phyloP scores from a whole-genome alignment of 306 rosid genomes.

The Hippophae gyantsensis region DNA sequence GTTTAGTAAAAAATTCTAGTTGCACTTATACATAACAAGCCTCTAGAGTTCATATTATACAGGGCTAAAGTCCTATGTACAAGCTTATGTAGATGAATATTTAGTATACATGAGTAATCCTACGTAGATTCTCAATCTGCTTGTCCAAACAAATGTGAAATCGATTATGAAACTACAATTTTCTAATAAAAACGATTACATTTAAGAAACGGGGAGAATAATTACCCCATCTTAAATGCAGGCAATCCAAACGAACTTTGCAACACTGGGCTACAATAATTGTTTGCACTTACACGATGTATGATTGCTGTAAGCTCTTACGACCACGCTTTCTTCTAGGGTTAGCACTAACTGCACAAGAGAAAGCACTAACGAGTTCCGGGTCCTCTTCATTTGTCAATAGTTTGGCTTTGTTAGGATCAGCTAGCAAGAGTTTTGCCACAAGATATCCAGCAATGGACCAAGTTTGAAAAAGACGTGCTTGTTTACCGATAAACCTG shows the following conservation, averaged over 20 bases:
- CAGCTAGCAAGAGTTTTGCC: conserved; percentile 54
- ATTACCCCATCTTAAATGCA: neutral
- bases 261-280: neutral
- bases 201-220: neutral
- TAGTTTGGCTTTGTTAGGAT: conserved; percentile 63
- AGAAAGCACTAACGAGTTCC: conserved; percentile 64
- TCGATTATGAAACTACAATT: neutral
- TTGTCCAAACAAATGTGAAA: conserved; percentile 1
- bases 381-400: conserved; percentile 71
- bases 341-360: conserved; percentile 43
- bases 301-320: conserved; percentile 44
- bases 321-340: conserved; percentile 64
- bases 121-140: conserved; percentile 1
- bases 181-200: neutral
- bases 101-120: conserved; percentile 1
- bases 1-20: neutral
- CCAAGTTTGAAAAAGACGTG: conserved; percentile 68
- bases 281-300: conserved; percentile 36
- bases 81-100: conserved; percentile 12
- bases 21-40: neutral
- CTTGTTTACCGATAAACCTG: conserved; percentile 65
- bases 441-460: conserved; percentile 77
- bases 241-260: neutral
- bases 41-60: neutral
- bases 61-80: neutral